Evolutionary conservation across 148 eudicot species (phyloP).

Genomic region (Cornus kousa): DNA sequence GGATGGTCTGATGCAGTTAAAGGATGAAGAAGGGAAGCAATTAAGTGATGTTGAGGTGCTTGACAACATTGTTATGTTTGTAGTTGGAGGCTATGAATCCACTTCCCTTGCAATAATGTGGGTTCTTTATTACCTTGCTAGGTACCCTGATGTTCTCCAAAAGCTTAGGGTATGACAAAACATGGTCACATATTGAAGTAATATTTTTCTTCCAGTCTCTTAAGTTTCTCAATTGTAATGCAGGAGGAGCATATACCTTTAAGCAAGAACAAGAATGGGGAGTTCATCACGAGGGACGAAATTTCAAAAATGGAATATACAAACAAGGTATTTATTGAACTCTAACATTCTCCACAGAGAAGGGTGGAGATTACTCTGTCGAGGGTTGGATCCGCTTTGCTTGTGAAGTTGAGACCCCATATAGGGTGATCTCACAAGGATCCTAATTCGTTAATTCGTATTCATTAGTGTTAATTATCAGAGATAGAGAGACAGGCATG

Average conservation of each 20-base stretch:
- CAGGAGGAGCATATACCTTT: conserved; percentile 35
- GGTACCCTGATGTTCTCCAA: conserved; percentile 42
- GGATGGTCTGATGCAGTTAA: conserved; percentile 30
- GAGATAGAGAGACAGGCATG: no score
- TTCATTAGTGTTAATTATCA: no score
- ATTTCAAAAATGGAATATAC: conserved; percentile 30
- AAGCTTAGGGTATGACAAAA: conserved; percentile 48
- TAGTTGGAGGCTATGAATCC: conserved; percentile 35
- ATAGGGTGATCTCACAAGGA: no score
- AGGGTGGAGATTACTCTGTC: no score
- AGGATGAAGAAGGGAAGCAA: conserved; percentile 35
- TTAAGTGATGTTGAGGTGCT: conserved; percentile 33
- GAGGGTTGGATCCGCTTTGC: no score
- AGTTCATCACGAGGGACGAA: conserved; percentile 30
- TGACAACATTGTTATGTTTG: conserved; percentile 34
- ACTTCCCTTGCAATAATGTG: conserved; percentile 33
- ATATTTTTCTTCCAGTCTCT: background rate
- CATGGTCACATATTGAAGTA: no score
- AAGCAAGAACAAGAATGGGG: conserved; percentile 26
- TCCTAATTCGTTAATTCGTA: no score
- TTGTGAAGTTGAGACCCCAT: no score
- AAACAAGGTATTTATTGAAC: conserved; percentile 12
- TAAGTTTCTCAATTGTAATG: background rate
- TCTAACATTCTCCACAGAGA: no score
- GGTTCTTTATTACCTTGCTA: conserved; percentile 48